phyloP scores from a whole-genome alignment of 2,329 filamentous ascomycete genomes.

The Pleomassaria siparia region DNA sequence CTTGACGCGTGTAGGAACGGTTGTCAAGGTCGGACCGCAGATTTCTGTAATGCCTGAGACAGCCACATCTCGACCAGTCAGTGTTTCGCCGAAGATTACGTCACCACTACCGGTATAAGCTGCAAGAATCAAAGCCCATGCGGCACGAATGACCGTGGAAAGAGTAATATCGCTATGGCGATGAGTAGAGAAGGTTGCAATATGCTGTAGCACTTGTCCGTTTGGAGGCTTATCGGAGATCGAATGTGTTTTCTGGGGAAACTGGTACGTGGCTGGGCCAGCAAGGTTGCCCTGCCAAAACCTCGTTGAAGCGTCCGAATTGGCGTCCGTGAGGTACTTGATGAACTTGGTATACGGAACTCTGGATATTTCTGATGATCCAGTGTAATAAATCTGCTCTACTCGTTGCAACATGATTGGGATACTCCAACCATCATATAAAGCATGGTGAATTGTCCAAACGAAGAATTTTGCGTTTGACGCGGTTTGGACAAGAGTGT shows the following conservation, averaged over 20 bases:
- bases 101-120: conserved; percentile 31
- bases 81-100: conserved; percentile 38
- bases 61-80: conserved; percentile 39
- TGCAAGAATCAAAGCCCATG: conserved; percentile 34
- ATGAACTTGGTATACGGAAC: conserved; percentile 39
- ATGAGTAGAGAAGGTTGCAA: conserved; percentile 22
- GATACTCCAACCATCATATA: conserved; percentile 46
- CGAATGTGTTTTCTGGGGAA: conserved; percentile 32
- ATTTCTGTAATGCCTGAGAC: conserved; percentile 37
- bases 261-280: conserved; percentile 33
- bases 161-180: conserved; percentile 34
- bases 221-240: conserved; percentile 21
- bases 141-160: conserved; percentile 31
- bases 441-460: conserved; percentile 44
- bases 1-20: conserved; percentile 40
- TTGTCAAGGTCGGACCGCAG: conserved; percentile 43
- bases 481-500: conserved; percentile 25
- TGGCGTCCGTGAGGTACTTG: conserved; percentile 27
- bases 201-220: conserved; percentile 26
- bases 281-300: conserved; percentile 40
- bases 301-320: conserved; percentile 20
- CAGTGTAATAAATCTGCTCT: conserved; percentile 27
- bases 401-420: conserved; percentile 33
- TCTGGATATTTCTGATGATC: conserved; percentile 17
- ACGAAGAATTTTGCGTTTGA: conserved; percentile 31